Evolutionary conservation across 495 filamentous ascomycete species (phyloP), one percentile per base, ranked within the genome.

Genomic region (Penicillium pulvis): DNA sequence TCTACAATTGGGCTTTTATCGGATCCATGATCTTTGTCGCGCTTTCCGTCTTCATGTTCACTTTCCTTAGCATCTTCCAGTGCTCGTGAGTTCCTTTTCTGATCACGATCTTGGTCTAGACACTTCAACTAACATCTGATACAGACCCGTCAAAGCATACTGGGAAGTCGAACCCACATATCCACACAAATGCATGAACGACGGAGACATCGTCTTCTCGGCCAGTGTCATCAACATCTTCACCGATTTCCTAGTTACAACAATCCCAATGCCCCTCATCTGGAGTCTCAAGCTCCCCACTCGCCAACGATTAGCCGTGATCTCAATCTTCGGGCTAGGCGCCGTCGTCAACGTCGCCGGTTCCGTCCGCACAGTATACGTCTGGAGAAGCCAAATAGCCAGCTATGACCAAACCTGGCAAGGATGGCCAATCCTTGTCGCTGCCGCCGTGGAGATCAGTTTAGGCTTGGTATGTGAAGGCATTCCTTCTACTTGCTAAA

Each of bases 221-320:
- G 79, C 74, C 11, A 84, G 83, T 51, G 72, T 85, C 24, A 76
- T 87, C 64, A 87, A 88, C 62, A 83, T 81, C 23, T 60, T 81
- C 35, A 84, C 83, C 17, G 87, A 89, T 59, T 78, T 88, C 47
- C 47, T 83, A 2, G 75, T 78, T 20, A 83, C 85, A 0, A 63
- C 83, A 10, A 60, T 89, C 1, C 86, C 87, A 0, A 84, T 88
- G 59, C 80, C 81, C n/a, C 73, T 84, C 36, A 77, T 85, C 33
- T 77, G 80, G 74, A 73, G 77, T 11, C 66, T 88, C 23, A 76
- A 83, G 39, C 71, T 89, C 52, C 81, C 83, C 26, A 39, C 69
- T 17, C 77, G 73, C 30, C 84, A 87, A 55, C 75, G 79, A n/a
- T 58, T 84, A 33, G 79, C 82, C 10, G 76, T 88, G 7, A 76